Evolutionary conservation across 495 filamentous ascomycete genomes (phyloP).

Genomic region (Lophiotrema nucula): DNA sequence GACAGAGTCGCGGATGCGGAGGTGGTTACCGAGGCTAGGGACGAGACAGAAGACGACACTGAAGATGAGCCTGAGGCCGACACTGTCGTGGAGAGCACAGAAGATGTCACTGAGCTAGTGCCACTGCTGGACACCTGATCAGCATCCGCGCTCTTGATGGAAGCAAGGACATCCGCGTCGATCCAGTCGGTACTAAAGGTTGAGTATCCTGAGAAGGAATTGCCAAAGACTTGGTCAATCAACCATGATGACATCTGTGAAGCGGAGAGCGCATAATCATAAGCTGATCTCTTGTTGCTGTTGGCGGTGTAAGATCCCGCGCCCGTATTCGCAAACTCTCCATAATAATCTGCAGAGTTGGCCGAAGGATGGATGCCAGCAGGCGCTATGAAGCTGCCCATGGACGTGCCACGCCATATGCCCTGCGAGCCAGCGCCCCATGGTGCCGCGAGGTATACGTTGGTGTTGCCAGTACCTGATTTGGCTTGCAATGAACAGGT

Average conservation of each 20-base stretch:
- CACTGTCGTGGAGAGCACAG: neutral
- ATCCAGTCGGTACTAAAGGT: neutral
- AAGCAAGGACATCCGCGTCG: neutral
- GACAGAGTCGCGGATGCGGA: neutral
- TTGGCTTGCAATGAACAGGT: constrained; percentile 4
- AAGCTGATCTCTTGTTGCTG: neutral
- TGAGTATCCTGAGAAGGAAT: neutral
- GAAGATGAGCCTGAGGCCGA: too few species aligned
- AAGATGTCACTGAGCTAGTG: neutral
- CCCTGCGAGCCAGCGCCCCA: neutral
- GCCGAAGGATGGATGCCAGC: constrained; percentile 13
- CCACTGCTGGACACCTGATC: neutral
- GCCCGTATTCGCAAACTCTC: neutral
- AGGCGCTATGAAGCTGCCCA: constrained; percentile 13
- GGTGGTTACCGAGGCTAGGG: neutral
- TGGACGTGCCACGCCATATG: constrained; percentile 3
- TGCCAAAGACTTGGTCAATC: neutral
- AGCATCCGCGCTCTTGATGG: neutral
- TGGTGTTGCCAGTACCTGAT: constrained; percentile 11
- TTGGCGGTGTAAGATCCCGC: neutral
- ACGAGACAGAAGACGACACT: too few species aligned
- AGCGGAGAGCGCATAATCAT: neutral
- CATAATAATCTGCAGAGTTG: neutral
- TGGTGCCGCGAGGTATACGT: constrained; percentile 17
- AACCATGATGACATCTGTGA: neutral